Evolutionary conservation across 768 basidiomycete genomes (phyloP), one percentile per base, ranked within the genome.

Genomic region (Filobasidium floriforme): DNA sequence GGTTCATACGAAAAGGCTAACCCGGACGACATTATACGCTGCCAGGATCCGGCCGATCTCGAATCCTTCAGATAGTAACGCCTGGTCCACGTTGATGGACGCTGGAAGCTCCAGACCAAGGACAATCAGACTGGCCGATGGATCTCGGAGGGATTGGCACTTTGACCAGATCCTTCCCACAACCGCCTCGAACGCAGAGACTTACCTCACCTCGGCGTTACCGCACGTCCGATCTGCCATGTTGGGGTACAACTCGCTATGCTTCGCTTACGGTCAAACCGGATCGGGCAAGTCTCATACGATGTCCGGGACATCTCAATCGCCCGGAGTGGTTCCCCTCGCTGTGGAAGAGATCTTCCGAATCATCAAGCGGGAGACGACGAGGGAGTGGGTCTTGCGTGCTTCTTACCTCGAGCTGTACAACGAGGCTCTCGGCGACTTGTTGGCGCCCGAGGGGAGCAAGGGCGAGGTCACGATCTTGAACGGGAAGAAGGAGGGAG

Each of bases 341-440:
- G 87, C 93, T 0, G 89, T 97, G 85, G 86, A 87, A 64, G 93
- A 97, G 68, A 87, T 99, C 0, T 97, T 98, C 78, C 61, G 70
- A 10, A 69, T 72, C 40, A 72, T 74, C 37, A 66, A 65, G 32
- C 68, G 73, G 59, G 90, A 89, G 0, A 84, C 89, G 0, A 81
- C 84, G 37, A 84, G 93, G 46, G 91, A 94, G 74, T 98, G 92
- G 79, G 85, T 98, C n/a, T 83, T 99, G 9, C 86, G 93, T 19
- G 94, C 92, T 75, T 90, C 90, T 7, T 98, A 97, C 76, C 86
- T 99, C 60, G 96, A 98, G 75, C 92, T 99, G 57, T 99, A 98
- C 82, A 99, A 98, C 79, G 81, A 81, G 63, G 73, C 73, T 0
- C 73, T 81, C 28, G 71, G 77, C 37, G 80, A 81, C 69, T 73